Evolutionary conservation across 2,329 filamentous ascomycete genomes (phyloP).

Genomic region (Cladophialophora yegresii): DNA sequence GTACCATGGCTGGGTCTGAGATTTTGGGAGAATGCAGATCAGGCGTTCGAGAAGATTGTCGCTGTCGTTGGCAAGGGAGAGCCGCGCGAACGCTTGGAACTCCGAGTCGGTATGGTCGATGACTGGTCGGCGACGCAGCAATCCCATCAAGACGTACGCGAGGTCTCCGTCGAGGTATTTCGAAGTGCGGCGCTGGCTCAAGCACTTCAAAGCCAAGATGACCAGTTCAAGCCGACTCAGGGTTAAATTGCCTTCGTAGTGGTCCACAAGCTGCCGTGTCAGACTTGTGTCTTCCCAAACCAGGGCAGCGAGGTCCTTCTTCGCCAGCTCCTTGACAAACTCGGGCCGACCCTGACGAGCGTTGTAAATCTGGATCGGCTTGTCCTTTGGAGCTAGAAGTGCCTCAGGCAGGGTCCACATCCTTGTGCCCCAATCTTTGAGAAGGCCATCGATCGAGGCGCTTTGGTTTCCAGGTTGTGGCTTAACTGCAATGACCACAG

Average conservation of each 20-base stretch:
- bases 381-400: slow-evolving; percentile 33
- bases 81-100: slow-evolving; percentile 53
- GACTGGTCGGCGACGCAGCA: slow-evolving; percentile 46
- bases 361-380: slow-evolving; percentile 41
- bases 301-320: slow-evolving; percentile 36
- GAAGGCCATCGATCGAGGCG: slow-evolving; percentile 25
- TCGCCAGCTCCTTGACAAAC: slow-evolving; percentile 23
- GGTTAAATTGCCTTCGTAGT: slow-evolving; percentile 47
- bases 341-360: slow-evolving; percentile 28
- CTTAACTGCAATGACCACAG: slow-evolving; percentile 34
- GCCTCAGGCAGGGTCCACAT: slow-evolving; percentile 38
- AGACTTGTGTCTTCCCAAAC: slow-evolving; percentile 34
- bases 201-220: slow-evolving; percentile 36
- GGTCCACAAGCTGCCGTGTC: slow-evolving; percentile 12
- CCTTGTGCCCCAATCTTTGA: slow-evolving; percentile 34
- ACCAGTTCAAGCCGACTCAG: slow-evolving; percentile 48
- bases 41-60: slow-evolving; percentile 51
- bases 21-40: slow-evolving; percentile 46
- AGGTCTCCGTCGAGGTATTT: slow-evolving; percentile 37
- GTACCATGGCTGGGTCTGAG: slow-evolving; percentile 30
- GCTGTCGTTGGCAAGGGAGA: slow-evolving; percentile 52
- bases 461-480: slow-evolving; percentile 8
- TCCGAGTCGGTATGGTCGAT: slow-evolving; percentile 46
- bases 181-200: slow-evolving; percentile 26
- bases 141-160: slow-evolving; percentile 46